A percentile compares a stretch with the other conserved stretches of the same genome.
Conservation (phyloP, 2,329 filamentous ascomycete species). For the Dichotomopilus funicola region DNA sequence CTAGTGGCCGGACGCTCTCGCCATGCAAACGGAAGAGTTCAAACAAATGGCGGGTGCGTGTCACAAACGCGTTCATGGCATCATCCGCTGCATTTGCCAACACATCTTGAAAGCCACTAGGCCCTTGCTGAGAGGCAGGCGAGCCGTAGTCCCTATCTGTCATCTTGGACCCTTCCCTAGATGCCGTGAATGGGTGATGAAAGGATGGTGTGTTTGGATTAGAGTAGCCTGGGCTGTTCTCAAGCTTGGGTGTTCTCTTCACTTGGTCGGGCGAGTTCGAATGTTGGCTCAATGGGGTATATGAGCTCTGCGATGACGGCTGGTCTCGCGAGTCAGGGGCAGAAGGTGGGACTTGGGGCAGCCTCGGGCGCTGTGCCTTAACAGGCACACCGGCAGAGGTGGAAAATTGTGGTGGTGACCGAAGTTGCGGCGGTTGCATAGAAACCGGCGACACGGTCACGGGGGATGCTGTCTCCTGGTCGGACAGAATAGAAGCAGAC, state of each 20-base stretch:
- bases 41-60: constrained; percentile 65
- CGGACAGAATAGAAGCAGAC: constrained; percentile 27
- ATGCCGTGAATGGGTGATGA: constrained; percentile 23
- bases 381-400: constrained; percentile 8
- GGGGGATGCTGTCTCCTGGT: constrained; percentile 14
- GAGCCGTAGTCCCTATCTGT: constrained; percentile 21
- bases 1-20: constrained; percentile 62
- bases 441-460: constrained; percentile 24
- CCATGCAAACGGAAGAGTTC: constrained; percentile 73
- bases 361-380: constrained; percentile 7
- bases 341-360: constrained; percentile 8
- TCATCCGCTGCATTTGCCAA: constrained; percentile 49
- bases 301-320: constrained; percentile 12
- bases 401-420: constrained; percentile 1
- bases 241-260: constrained; percentile 21
- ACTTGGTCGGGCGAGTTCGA: constrained; percentile 20
- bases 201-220: constrained; percentile 25
- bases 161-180: constrained; percentile 23
- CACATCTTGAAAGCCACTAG: constrained; percentile 38
- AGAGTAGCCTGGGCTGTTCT: constrained; percentile 37
- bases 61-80: constrained; percentile 62
- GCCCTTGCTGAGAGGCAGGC: constrained; percentile 23
- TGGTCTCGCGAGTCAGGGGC: constrained; percentile 12
- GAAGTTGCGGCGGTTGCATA: constrained; percentile 4
- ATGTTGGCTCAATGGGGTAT: constrained; percentile 10